Base-by-base conservation (phyloP, 2,329 filamentous ascomycete species). In the Fusarium equiseti region DNA sequence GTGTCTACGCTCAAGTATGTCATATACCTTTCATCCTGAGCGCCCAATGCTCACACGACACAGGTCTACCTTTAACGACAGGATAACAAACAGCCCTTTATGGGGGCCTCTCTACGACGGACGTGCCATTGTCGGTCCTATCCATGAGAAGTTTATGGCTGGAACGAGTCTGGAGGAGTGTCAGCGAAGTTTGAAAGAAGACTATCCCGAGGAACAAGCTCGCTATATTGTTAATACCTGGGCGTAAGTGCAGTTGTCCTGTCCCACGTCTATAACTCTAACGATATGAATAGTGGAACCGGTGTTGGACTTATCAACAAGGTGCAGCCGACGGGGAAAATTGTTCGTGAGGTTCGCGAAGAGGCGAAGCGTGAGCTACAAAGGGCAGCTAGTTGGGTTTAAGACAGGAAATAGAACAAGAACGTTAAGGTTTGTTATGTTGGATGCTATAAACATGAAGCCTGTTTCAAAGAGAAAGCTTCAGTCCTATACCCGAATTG, bases 41-140 rank as follows among this genome's bases (percentile, higher is more conserved):
- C 5, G 10, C 20, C 27, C 2, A 32, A 55, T 18, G 20, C 53
- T 70, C 26, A 64, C 22, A 27, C 26, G 18, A 43, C 12, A 4
- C n/a, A 80, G 79, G 42, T 81, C 83, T 1, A 75, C 79, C 0
- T 83, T 84, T 63, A 80, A 85, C 66, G 83, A 85, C 59, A 74
- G 80, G 29, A 75, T 85, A 63, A 78, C 76, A 55, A 77, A 79
- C 24, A 79, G 65, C 27, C 65, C 68, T 9, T 73, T 84, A 22
- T 85, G 83, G 83, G 81, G 82, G 4, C 69, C 72, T 6, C 73
- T 80, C 2, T 85, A 84, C 63, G 83, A 85, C 40, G 83, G 83
- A 1, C 78, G 83, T n/a, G 81, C 80, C 24, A 77, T 85, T 50
- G 72, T 81, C 12, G 76, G 77, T 2, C 75, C 80, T 11, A 79